Base-by-base conservation (phyloP, 108 stramenopile species). In the Cyclotella distinguenda region DNA sequence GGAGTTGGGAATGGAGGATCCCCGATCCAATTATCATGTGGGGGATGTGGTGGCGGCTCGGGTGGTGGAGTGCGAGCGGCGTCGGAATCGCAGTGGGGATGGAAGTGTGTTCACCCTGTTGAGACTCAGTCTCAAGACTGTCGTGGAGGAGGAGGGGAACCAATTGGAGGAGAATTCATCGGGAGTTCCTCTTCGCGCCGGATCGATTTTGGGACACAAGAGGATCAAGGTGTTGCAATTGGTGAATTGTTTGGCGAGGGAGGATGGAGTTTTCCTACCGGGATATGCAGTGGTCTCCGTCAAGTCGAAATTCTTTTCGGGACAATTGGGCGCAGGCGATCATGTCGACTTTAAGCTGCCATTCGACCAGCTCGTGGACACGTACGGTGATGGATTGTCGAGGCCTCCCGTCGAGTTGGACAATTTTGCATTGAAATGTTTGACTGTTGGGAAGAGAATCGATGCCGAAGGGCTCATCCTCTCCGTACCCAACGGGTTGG, bases 1-100 rank as follows among this genome's bases (percentile, higher is more conserved):
- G 1, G 93, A 94, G 43, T 56, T 90, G 25, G 93, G 90, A 21
- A 79, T 94, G 12, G 93, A 94, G 57, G 85, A 91, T 75, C 82
- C 82, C 28, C 57, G 48, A 35, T 62, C 70, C 27, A 82, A 86
- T 45, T 94, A 91, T 60, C 62, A 54, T 31, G 67, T 90, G 18
- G 91, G 94, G 5, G 90, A 90, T 72, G 88, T 89, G 15, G 82
- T 95, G 21, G 74, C 74, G 38, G 83, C 86, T 18, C 77, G 90
- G 9, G 79, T 91, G n/a, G 70, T 88, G 9, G 84, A 79, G 30
- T 77, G 74, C 56, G 60, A 62, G 16, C 60, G 51, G 51, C 66
- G 68, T 40, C 35, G 72, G 32, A 71, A 72, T 50, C 43, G 59
- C 0, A 26, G 28, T 51, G 76, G 69, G 9, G 71, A 77, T 13